Conservation (phyloP, 495 filamentous ascomycete genomes). For the Cairneyella variabilis region DNA sequence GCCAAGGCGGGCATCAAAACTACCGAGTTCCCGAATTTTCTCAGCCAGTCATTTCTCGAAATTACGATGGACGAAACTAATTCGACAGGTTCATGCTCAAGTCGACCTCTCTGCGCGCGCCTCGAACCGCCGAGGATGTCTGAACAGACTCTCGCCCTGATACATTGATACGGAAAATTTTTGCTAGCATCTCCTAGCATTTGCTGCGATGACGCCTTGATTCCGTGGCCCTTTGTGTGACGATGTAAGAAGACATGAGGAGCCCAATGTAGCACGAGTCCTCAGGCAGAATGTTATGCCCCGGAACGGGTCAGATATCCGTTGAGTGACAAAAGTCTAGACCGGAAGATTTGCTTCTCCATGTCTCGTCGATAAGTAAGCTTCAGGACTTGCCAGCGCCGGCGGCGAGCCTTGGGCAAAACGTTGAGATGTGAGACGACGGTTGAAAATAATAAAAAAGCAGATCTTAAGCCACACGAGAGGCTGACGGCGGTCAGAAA, state of each 20-base stretch:
- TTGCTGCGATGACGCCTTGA: not conserved
- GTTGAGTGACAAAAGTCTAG: not conserved
- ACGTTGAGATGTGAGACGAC: conserved; percentile 8
- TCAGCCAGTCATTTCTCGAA: conserved; percentile 25
- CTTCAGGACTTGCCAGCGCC: too few relatives aligned
- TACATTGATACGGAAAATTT: not conserved
- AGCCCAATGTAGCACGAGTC: not conserved
- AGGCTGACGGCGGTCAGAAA: not conserved
- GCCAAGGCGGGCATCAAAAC: conserved; percentile 6
- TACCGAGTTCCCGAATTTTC: conserved; percentile 15
- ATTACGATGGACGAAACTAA: conserved; percentile 12
- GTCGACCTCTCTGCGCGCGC: conserved; percentile 18
- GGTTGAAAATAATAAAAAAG: not conserved
- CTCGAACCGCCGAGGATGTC: conserved; percentile 19
- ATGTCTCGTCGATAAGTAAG: not conserved
- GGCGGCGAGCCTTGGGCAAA: not conserved
- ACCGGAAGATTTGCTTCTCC: not conserved
- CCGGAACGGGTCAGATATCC: not conserved
- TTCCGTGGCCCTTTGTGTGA: not conserved
- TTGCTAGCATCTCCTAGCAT: not conserved
- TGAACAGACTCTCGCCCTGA: not conserved
- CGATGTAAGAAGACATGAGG: not conserved
- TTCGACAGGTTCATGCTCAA: conserved; percentile 15
- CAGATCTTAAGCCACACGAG: not conserved
- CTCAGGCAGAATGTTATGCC: not conserved